Base-by-base conservation (phyloP, 1,284 basidiomycete genomes). In the Amylostereum areolatum region DNA sequence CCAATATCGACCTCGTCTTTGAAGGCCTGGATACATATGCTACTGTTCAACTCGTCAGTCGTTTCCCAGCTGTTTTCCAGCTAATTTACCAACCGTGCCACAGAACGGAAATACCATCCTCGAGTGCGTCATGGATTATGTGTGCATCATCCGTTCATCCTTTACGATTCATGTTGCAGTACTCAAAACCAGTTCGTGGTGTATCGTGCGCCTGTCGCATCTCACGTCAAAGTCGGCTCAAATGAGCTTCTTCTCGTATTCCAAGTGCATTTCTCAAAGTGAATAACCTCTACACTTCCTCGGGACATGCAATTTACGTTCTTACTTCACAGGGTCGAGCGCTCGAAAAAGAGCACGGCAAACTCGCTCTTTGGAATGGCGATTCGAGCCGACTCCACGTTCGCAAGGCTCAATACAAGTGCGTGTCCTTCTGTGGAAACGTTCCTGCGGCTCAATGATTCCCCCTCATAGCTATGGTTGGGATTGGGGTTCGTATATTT, bases 1-100 rank as follows among this genome's bases (percentile, higher is more conserved):
- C 69, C 3, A 75, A 84, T 47, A 69, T 75, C 28, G 90, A 95
- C 61, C 70, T 96, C 27, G 72, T 93, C 6, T 92, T 94, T 54
- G 90, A 93, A 12, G 92, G 93, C 9, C 68, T 96, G 27, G 92
- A 96, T 64, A 95, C 92, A 0, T 94, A 90, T 64, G 84, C 87
- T 3, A 72, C 69, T 12, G 74, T 92, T 41, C 64, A 69, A 32
- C 66, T 92, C 48, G 91, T 89, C 54, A 66, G 84, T 66, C 10
- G 29, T 35, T 9, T 4, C 9, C 8, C 12, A 31, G 18, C 29
- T 5, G 32, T 46, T 33, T 47, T 45, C 32, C 49, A 28, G 12
- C 1, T 30, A 33, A 4, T 45, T 27, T 11, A 36, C 45, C 36
- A 8, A 18, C 24, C 47, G 36, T 46, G 24, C 10, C 33, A 46